Base-by-base conservation (phyloP, 2,329 filamentous ascomycete genomes). In the Claviceps sp. region DNA sequence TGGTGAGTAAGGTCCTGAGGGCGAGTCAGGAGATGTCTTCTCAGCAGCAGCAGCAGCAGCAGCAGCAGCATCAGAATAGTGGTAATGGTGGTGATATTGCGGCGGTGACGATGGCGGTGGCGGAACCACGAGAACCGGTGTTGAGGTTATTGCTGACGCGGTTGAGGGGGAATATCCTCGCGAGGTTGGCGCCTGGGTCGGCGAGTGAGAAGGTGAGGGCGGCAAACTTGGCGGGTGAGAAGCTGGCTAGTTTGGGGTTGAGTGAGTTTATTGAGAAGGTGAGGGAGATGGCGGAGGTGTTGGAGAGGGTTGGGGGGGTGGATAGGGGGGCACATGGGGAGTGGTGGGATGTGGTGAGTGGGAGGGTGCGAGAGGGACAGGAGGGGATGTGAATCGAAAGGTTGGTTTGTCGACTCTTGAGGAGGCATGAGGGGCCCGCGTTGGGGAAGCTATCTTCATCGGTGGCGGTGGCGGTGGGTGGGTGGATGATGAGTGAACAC, bases 201-300 rank as follows among this genome's bases (percentile, higher is more conserved):
- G 79, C 82, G 4, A 82, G 77, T 49, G 86, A 89, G 61, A 81
- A 85, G 59, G 80, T 86, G 52, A 79, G 80, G 59, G 82, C 80
- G 13, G 81, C 83, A 0, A 85, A 78, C 58, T 80, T 75, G 0
- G 84, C 83, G 0, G 79, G 78, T 11, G 85, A 89, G 64, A 82
- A 78, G 53, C 73, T 90, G 7, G 83, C 83, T 0, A 75, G 76
- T 2, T 74, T 85, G 17, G 86, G 86, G 0, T 67, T 90, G 52
- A 82, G 82, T 0, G 86, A 90, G 65, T 89, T 89, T 62, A 81
- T 85, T 16, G 77, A 79, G 29, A 78, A 76, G 54, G 80, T 89
- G 14, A 74, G 82, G 36, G 79, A 80, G 47, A 82, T 89, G 58
- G 80, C 86, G 7, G 83, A 87, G 37, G 73, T 83, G 60, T 68